phyloP scores from a whole-genome alignment of 1,284 basidiomycete genomes.

The Prillingera fragicola region DNA sequence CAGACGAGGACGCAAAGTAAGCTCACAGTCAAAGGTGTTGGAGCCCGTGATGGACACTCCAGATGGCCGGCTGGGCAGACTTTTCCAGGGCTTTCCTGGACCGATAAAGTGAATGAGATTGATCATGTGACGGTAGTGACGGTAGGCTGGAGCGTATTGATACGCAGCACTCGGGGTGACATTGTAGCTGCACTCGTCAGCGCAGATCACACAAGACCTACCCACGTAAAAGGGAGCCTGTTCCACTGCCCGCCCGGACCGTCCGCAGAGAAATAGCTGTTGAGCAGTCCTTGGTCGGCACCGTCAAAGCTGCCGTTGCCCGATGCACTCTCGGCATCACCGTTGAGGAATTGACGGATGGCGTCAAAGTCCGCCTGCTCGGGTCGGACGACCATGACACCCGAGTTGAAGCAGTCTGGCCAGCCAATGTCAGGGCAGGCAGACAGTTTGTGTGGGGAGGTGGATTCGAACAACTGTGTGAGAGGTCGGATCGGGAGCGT shows the following conservation, averaged over 20 bases:
- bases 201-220: slow-evolving; percentile 3
- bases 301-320: slow-evolving; percentile 88
- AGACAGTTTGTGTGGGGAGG: slow-evolving; percentile 52
- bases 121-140: slow-evolving; percentile 82
- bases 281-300: slow-evolving; percentile 90
- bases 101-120: slow-evolving; percentile 93
- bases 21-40: slow-evolving; percentile 43
- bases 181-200: slow-evolving; percentile 60
- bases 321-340: background rate
- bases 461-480: slow-evolving; percentile 74
- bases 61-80: slow-evolving; percentile 59
- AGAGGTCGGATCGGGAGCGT: slow-evolving; percentile 81
- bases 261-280: slow-evolving; percentile 68
- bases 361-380: slow-evolving; percentile 73
- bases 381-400: slow-evolving; percentile 81
- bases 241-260: slow-evolving; percentile 74
- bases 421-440: slow-evolving; percentile 94
- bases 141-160: slow-evolving; percentile 95
- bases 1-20: background rate
- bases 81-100: slow-evolving; percentile 84
- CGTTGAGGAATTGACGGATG: slow-evolving; percentile 51
- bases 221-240: slow-evolving; percentile 73
- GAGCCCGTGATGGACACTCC: slow-evolving; percentile 47
- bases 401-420: slow-evolving; percentile 99
- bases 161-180: slow-evolving; percentile 96